Conservation (phyloP, 768 basidiomycete species). For the Royoungia palumana region DNA sequence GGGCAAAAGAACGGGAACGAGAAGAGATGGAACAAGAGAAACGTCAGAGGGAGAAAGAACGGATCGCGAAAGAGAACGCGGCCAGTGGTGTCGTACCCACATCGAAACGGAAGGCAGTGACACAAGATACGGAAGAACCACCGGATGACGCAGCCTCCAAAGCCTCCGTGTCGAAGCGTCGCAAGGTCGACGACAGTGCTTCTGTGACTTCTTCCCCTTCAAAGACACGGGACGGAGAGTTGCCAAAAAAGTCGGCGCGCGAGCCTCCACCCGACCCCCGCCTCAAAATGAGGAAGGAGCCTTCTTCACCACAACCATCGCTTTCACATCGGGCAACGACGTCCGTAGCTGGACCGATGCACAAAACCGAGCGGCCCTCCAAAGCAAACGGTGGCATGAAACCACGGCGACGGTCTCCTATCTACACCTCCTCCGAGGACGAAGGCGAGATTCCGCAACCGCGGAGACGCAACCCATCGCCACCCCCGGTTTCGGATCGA, state of each 20-base stretch:
- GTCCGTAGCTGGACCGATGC: conserved; percentile 2
- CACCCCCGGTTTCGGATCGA: conserved; percentile 23
- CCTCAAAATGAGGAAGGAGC: conserved; percentile 39
- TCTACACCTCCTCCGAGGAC: conserved; percentile 67
- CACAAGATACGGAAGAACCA: conserved; percentile 30
- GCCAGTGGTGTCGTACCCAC: conserved; percentile 7
- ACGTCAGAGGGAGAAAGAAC: conserved; percentile 25
- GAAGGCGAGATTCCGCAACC: conserved; percentile 43
- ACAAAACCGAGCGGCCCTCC: conserved; percentile 20
- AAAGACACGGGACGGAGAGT: conserved; percentile 24
- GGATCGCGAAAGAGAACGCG: conserved; percentile 22
- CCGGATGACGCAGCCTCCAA: conserved; percentile 22
- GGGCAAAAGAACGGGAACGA: conserved; percentile 20
- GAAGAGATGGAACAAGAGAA: conserved; percentile 22
- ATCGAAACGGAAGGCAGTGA: conserved; percentile 41
- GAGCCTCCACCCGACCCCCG: conserved; percentile 22
- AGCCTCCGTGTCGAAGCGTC: conserved; percentile 35
- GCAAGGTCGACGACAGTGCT: conserved; percentile 39
- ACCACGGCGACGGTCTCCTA: conserved; percentile 51
- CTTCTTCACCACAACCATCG: conserved; percentile 25
- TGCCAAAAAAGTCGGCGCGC: conserved; percentile 38
- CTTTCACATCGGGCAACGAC: conserved; percentile 1
- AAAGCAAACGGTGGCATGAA: conserved; percentile 30
- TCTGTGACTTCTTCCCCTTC: conserved; percentile 13
- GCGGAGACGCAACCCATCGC: conserved; percentile 26